Evolutionary conservation across 257 asterid genomes (phyloP).

Genomic region (Handroanthus guayacan): DNA sequence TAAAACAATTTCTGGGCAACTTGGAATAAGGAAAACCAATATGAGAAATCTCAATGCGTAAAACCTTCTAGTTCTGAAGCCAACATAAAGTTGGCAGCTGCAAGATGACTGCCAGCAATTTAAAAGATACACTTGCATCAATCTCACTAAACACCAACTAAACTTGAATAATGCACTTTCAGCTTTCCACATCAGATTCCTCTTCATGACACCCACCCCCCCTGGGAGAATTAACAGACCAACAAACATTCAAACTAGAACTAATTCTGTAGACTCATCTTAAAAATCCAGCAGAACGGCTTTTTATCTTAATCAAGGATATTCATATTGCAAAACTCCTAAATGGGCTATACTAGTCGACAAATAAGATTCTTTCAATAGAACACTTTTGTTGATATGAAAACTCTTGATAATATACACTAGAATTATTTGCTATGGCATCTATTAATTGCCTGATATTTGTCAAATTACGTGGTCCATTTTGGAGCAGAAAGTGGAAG

Average conservation of each 20-base stretch:
- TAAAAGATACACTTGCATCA: neutral
- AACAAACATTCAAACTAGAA: neutral
- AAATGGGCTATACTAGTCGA: neutral
- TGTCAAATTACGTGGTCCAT: conserved; percentile 3
- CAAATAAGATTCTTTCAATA: neutral
- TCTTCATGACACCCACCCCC: neutral
- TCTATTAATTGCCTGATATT: neutral
- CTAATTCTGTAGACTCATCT: neutral
- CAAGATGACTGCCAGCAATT: neutral
- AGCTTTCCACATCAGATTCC: neutral
- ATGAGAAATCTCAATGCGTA: neutral
- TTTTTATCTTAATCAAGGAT: neutral
- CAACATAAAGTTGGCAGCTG: conserved; percentile 1
- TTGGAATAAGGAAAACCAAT: neutral
- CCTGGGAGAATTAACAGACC: conserved; percentile 3
- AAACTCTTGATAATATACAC: neutral
- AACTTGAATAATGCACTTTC: neutral
- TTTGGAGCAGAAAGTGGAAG: neutral
- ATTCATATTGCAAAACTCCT: neutral
- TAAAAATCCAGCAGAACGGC: neutral
- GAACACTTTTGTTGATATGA: too few relatives aligned
- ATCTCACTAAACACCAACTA: neutral
- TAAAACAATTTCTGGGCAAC: neutral
- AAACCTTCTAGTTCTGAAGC: conserved; percentile 10
- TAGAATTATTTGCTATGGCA: neutral